Conservation (phyloP, 352 stramenopile genomes). For the Paralagenidium karlingii region DNA sequence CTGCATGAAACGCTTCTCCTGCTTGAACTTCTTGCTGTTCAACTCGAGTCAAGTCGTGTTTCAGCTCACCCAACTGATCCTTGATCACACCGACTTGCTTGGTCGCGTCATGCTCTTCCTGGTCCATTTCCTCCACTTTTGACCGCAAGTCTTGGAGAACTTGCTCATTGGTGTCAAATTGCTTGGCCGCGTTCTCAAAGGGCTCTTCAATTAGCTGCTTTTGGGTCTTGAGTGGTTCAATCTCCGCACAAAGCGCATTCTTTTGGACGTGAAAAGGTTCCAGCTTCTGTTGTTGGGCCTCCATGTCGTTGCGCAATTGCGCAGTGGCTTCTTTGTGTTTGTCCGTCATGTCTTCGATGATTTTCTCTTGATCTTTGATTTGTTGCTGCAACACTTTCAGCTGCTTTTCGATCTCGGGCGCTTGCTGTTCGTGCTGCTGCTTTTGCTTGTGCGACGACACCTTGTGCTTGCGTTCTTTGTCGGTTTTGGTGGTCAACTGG, state of each 20-base stretch:
- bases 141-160: conserved; percentile 4
- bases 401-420: conserved; percentile 81
- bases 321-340: conserved; percentile 64
- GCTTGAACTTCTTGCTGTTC: conserved; percentile 55
- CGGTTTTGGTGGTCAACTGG: conserved; percentile 83
- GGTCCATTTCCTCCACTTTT: conserved; percentile 35
- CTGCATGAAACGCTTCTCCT: conserved; percentile 45
- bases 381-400: conserved; percentile 55
- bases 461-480: conserved; percentile 91
- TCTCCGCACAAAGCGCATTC: conserved; percentile 58
- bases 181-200: conserved; percentile 31
- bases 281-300: conserved; percentile 66
- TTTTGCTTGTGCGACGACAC: conserved; percentile 65
- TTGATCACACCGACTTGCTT: neutral
- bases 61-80: conserved; percentile 20
- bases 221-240: conserved; percentile 70
- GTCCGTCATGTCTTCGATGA: conserved; percentile 77
- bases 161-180: conserved; percentile 5
- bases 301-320: conserved; percentile 60
- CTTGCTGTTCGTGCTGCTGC: conserved; percentile 68
- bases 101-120: conserved; percentile 46
- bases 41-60: conserved; percentile 53
- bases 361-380: conserved; percentile 76
- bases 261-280: conserved; percentile 57
- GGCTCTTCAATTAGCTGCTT: conserved; percentile 65